Percentiles rank a stretch among this genome's conserved stretches.
Conservation (phyloP, 192 early-diverging fungal species). For the Podila epicladia region DNA sequence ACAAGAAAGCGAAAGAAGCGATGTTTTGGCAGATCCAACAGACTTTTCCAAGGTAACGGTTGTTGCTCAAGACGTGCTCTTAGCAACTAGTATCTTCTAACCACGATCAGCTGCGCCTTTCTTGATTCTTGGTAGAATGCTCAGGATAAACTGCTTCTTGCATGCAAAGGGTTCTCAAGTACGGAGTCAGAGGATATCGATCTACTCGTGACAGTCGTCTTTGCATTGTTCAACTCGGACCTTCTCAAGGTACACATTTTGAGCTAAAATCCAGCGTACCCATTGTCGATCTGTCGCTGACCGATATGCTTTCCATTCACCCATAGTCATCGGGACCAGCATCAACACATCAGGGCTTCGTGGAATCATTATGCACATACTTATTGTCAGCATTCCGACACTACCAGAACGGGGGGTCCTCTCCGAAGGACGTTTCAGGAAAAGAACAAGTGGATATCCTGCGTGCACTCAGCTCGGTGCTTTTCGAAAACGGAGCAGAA, state of each 20-base stretch:
- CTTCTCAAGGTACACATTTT: slow-evolving; percentile 22
- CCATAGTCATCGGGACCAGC: neutral
- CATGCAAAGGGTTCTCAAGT: slow-evolving; percentile 6
- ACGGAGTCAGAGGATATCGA: slow-evolving; percentile 9
- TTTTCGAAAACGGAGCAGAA: slow-evolving; percentile 58
- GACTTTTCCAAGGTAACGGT: slow-evolving; percentile 12
- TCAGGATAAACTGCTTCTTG: slow-evolving; percentile 14
- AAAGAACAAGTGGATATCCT: slow-evolving; percentile 55
- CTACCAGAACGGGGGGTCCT: neutral
- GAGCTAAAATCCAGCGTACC: neutral
- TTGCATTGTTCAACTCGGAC: slow-evolving; percentile 27
- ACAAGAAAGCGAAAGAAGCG: neutral
- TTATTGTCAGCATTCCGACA: slow-evolving; percentile 14
- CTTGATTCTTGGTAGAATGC: slow-evolving; percentile 4
- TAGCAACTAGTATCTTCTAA: too few relatives aligned
- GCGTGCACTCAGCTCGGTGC: slow-evolving; percentile 58
- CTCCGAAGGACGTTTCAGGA: slow-evolving; percentile 5
- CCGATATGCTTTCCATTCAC: neutral
- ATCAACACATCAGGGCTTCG: neutral
- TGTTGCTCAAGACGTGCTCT: neutral
- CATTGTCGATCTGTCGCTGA: neutral
- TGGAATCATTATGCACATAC: slow-evolving; percentile 12
- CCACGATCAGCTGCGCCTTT: neutral
- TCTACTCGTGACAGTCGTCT: slow-evolving; percentile 17
- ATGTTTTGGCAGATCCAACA: neutral